Conservation (phyloP, 2,329 filamentous ascomycete genomes). For the Xenosphaeropsis pyriputrescens region DNA sequence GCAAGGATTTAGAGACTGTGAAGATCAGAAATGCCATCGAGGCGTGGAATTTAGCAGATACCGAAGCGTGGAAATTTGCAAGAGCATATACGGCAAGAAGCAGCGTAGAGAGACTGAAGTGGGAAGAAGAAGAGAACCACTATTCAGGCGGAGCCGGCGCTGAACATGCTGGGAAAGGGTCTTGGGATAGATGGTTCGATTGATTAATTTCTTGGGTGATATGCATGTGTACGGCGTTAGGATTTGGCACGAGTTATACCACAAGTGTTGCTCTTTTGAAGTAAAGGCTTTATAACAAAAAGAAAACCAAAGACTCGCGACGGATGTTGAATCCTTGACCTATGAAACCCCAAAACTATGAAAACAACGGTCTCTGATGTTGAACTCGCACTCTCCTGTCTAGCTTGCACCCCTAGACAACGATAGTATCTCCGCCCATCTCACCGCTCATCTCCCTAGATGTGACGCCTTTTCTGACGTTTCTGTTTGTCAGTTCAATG, state of each 20-base stretch:
- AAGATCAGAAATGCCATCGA: constrained; percentile 39
- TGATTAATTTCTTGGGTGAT: constrained; percentile 3
- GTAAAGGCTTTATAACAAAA: constrained; percentile 3
- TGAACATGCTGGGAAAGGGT: constrained; percentile 11
- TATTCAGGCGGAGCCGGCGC: constrained; percentile 46
- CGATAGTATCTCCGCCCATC: constrained; percentile 44
- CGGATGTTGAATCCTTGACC: too few species aligned
- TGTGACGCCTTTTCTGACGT: constrained; percentile 22
- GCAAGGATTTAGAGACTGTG: constrained; percentile 26
- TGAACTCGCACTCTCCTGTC: too few species aligned
- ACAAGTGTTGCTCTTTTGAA: constrained; percentile 2
- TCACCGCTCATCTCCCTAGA: constrained; percentile 42
- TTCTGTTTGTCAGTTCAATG: constrained; percentile 40
- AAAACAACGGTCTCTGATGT: too few species aligned
- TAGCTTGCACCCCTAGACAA: constrained; percentile 1
- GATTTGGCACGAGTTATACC: not conserved
- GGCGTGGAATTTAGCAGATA: constrained; percentile 57
- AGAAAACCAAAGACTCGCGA: too few species aligned
- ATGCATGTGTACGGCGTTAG: not conserved
- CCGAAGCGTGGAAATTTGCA: constrained; percentile 64
- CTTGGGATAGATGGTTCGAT: constrained; percentile 17
- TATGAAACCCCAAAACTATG: too few species aligned
- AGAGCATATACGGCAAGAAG: constrained; percentile 50
- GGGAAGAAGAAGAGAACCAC: constrained; percentile 55
- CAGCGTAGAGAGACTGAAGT: constrained; percentile 46